Evolutionary conservation across 345 rosid genomes (phyloP).

Genomic region (Iberis pinnata): DNA sequence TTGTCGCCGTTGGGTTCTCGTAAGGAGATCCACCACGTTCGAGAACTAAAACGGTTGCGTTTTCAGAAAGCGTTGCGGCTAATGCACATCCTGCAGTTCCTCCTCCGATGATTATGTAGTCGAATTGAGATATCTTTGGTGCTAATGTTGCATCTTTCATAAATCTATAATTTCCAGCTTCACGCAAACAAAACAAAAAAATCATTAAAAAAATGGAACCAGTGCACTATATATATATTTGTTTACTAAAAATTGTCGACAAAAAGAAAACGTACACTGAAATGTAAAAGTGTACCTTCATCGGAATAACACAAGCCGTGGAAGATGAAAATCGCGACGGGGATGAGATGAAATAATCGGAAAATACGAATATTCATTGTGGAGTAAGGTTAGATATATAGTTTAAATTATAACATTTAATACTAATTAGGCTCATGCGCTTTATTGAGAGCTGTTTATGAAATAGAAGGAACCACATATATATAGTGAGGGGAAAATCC

Average conservation of each 20-base stretch:
- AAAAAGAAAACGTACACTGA: too few relatives aligned
- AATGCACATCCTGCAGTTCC: slow-evolving; percentile 71
- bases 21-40: slow-evolving; percentile 45
- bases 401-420: too few relatives aligned
- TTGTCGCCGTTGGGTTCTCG: slow-evolving; percentile 34
- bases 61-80: slow-evolving; percentile 59
- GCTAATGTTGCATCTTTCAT: slow-evolving; percentile 49
- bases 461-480: too few relatives aligned
- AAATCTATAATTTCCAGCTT: slow-evolving; percentile 24
- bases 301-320: slow-evolving; percentile 18
- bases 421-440: too few relatives aligned
- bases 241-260: too few relatives aligned
- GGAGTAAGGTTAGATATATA: too few relatives aligned
- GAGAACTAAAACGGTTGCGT: slow-evolving; percentile 48
- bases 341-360: neutral
- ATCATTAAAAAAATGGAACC: neutral
- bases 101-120: slow-evolving; percentile 71
- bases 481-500: too few relatives aligned
- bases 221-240: too few relatives aligned
- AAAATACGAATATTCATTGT: slow-evolving; percentile 3
- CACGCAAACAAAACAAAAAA: neutral
- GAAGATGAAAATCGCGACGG: slow-evolving; percentile 11
- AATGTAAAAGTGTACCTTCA: slow-evolving; percentile 16
- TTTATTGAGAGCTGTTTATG: too few relatives aligned
- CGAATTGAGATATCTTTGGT: slow-evolving; percentile 31